phyloP scores from a whole-genome alignment of 2,329 filamentous ascomycete genomes.

The Fusarium circinatum region DNA sequence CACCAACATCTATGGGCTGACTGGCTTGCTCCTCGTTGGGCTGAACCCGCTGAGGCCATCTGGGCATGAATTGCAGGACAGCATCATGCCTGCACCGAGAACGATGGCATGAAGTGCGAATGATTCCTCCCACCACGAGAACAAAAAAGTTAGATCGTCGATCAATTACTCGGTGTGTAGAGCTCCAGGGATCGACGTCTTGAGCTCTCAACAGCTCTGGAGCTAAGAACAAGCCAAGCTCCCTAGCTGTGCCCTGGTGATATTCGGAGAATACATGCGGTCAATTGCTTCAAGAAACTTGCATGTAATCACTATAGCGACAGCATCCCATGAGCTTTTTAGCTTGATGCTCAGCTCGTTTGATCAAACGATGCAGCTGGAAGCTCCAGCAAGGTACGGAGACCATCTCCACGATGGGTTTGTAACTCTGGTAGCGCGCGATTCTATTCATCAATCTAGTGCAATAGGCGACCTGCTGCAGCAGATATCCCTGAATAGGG shows the following conservation, averaged over 20 bases:
- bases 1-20: conserved; percentile 27
- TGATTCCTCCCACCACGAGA: conserved; percentile 19
- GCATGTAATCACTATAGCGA: conserved; percentile 33
- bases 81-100: conserved; percentile 11
- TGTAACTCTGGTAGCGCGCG: conserved; percentile 6
- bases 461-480: conserved; percentile 25
- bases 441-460: conserved; percentile 22
- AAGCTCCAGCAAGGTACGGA: conserved; percentile 28
- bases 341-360: conserved; percentile 32
- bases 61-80: conserved; percentile 18
- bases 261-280: conserved; percentile 18
- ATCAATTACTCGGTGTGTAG: conserved; percentile 31
- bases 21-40: conserved; percentile 20
- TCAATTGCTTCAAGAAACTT: conserved; percentile 31
- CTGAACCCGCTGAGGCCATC: conserved; percentile 36
- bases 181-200: conserved; percentile 23
- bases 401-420: conserved; percentile 24
- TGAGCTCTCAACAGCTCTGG: conserved; percentile 26
- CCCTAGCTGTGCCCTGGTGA: conserved; percentile 29
- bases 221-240: conserved; percentile 31
- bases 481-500: conserved; percentile 27
- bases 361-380: conserved; percentile 30
- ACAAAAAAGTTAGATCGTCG: conserved; percentile 25
- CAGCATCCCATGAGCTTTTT: conserved; percentile 28
- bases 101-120: conserved; percentile 21